Evolutionary conservation across 1,139 yeast species (phyloP), one percentile per base, ranked within the genome.

Genomic region (Lodderomyces theae): DNA sequence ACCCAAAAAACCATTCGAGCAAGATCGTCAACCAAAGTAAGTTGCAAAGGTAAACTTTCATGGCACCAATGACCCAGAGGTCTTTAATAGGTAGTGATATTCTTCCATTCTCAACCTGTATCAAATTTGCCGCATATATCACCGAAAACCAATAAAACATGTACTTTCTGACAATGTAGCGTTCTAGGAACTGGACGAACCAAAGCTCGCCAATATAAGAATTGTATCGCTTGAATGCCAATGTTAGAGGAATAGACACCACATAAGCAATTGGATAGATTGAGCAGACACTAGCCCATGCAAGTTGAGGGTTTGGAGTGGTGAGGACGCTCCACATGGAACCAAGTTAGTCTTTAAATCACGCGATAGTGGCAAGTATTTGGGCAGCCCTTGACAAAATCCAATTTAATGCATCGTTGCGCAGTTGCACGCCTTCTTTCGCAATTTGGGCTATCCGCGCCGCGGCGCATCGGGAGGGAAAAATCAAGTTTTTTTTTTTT

Each of bases 1-100:
- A 64, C 0, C 79, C 80, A 43, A 74, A 70, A 45, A 62, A 69
- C 81, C 81, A 74, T 16, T 61, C 55, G 12, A 48, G 30, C 11
- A 48, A 40, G 11, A 43, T 18, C 6, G 41, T 32, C 16, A 47
- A 34, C 43, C 44, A 40, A 6, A 44, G 19, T 5, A 47, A 39
- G 23, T 47, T 47, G 4, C 36, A 16, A 2, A 39, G 10, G 34
- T 42, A 48, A n/a, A 47, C 29, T 22, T 41, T 47, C 8, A 36
- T 17, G 19, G 25, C 36, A 9, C 35, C 35, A 8, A 35, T n/a
- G 6, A 25, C 18, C 13, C 13, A 18, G 8, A 19, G 39, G 8
- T 37, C 35, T 6, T 32, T 18, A 4, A 32, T 11, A 4, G 35
- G 25, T 3, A 29, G 8, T 25, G 33, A 12, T 6, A 18, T 18